A percentile compares a stretch with the other conserved stretches of the same genome.
These are phyloP conservation scores for Pisolithus tinctorius DNA, from an alignment of 768 basidiomycete genomes.

Conservation along the genomic window DNA sequence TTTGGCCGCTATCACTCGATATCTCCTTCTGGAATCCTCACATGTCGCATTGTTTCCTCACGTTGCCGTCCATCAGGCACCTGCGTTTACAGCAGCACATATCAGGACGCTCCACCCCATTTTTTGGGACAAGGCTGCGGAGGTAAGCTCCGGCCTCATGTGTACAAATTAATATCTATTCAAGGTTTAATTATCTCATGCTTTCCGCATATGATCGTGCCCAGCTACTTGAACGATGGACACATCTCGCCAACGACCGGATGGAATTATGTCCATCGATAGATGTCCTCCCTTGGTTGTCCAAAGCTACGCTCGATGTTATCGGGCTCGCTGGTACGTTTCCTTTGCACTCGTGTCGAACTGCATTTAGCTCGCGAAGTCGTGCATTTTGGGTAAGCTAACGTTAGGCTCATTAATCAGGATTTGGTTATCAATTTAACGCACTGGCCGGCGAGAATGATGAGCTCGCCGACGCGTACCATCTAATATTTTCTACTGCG, in stretches of 20 bases:
- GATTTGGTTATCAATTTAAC: conserved; percentile 52
- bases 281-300: conserved; percentile 61
- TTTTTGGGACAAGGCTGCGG: conserved; percentile 50
- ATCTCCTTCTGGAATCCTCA: neutral
- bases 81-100: conserved; percentile 45
- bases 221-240: conserved; percentile 30
- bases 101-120: conserved; percentile 48
- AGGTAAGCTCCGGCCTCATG: conserved; percentile 30
- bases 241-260: conserved; percentile 15
- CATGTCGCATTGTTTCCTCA: neutral
- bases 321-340: conserved; percentile 61
- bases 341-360: neutral
- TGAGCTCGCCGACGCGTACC: conserved; percentile 51
- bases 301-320: conserved; percentile 65
- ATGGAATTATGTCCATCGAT: conserved; percentile 23
- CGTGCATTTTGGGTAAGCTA: neutral
- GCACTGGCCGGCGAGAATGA: conserved; percentile 42
- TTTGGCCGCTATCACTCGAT: too few species aligned
- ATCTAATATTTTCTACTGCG: conserved; percentile 46
- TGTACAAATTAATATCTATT: too few species aligned
- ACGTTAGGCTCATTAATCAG: conserved; percentile 14
- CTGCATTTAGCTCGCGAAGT: neutral
- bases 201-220: neutral
- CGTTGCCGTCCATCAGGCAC: conserved; percentile 26
- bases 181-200: neutral